A percentile compares a stretch with the other conserved stretches of the same genome.
Evolutionary conservation across 176 grass and related monocot species (phyloP).

Genomic region (Phyllostachys edulis): DNA sequence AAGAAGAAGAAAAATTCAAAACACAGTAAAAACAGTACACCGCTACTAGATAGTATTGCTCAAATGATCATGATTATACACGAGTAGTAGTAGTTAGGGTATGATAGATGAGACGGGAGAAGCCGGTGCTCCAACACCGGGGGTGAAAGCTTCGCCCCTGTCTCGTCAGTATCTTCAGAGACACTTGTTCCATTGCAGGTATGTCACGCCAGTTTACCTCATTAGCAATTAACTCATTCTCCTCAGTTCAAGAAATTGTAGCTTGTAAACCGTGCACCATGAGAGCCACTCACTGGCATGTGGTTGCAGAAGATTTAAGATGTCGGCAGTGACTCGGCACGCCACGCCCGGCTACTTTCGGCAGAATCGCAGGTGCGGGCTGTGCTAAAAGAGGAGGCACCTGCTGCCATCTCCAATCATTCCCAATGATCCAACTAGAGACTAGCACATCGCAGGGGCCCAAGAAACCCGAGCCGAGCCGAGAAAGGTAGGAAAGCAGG

Average conservation of each 20-base stretch:
- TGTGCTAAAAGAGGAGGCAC: background rate
- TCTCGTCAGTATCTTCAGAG: too few species aligned
- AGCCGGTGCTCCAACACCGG: too few species aligned
- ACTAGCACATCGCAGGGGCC: background rate
- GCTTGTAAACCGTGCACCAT: background rate
- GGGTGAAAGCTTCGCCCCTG: too few species aligned
- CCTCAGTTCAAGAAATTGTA: background rate
- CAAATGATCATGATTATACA: too few species aligned
- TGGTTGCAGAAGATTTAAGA: background rate
- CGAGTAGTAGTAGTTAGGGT: too few species aligned
- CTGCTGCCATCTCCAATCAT: background rate
- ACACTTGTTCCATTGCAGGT: background rate
- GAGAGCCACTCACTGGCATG: background rate
- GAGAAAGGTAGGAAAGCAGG: background rate
- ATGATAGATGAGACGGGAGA: too few species aligned
- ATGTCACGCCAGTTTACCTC: background rate
- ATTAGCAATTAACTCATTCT: background rate
- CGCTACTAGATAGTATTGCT: too few species aligned
- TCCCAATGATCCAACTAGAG: background rate
- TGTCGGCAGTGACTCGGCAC: background rate
- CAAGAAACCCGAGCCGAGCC: background rate
- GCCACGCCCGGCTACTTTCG: background rate
- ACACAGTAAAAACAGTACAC: too few species aligned
- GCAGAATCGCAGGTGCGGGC: background rate
- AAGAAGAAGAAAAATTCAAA: too few species aligned